Base-by-base conservation (phyloP, 2,329 filamentous ascomycete species). In the Colletotrichum australisinense region DNA sequence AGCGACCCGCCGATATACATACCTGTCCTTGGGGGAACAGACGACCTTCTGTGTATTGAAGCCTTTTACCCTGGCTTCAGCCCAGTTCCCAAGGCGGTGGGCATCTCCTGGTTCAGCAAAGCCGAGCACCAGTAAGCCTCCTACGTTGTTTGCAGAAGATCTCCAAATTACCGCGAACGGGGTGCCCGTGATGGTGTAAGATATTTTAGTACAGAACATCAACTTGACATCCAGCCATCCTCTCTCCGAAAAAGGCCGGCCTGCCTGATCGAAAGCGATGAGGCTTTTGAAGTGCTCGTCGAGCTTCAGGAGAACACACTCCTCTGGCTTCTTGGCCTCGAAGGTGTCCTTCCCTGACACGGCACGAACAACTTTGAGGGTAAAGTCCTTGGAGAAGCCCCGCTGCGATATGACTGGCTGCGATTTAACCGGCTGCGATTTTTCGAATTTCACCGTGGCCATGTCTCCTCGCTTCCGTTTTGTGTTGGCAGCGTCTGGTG, bases 161-260 rank as follows among this genome's bases (percentile, higher is more conserved):
- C 58, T 58, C 3, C n/a, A 35, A 35, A 72, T 35, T 0, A 3
- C 30, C 32, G 24, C 63, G 12, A 67, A 1, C 6, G 49, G 52
- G 24, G 58, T 24, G 19, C n/a, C 26, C 0, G 5, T 30, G 22
- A 28, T 14, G 5, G 56, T 38, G 14, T 67, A 63, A 14, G 4
- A 1, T 14, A 74, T 55, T 22, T n/a, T 53, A 7, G 5, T 5
- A 19, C 72, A 74, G 4, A 24, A 53, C 19, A 46, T 63, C 16
- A 72, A 11, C 38, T 68, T 74, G 12, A 64, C 63, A 1, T 72
- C 72, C 4, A 74, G 30, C 72, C 72, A 74, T 6, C 35, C 30
- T 14, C 58, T 63, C 4, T 56, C 56, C n/a, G 55, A 52, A 32
- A 22, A 58, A 5, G 14, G 14, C 42, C 53, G 16, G 9, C 24